Conservation (phyloP, 2,329 filamentous ascomycete genomes). For the Fusarium robinianum region DNA sequence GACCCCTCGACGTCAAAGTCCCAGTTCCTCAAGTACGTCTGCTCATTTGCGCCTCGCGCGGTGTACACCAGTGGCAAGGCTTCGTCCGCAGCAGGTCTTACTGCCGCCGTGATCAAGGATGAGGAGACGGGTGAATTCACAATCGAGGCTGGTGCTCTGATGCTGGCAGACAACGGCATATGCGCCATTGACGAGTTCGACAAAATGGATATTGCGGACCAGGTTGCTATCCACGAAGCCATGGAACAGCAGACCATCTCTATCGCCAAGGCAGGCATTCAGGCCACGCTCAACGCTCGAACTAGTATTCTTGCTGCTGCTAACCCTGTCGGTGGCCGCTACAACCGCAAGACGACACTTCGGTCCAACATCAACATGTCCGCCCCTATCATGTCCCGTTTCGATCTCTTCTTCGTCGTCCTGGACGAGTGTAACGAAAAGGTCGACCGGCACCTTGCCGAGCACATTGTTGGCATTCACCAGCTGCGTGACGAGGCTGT, state of each 20-base stretch:
- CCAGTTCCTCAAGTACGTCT: slow-evolving; percentile 97
- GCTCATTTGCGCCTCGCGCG: slow-evolving; percentile 92
- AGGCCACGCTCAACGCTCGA: slow-evolving; percentile 93
- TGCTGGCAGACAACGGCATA: slow-evolving; percentile 96
- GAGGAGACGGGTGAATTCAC: slow-evolving; percentile 99
- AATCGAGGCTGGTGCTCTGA: slow-evolving; percentile 95
- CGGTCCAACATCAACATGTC: slow-evolving; percentile 98
- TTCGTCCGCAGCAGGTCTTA: slow-evolving; percentile 95
- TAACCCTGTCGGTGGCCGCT: slow-evolving; percentile 94
- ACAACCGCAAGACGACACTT: slow-evolving; percentile 94
- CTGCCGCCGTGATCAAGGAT: slow-evolving; percentile 95
- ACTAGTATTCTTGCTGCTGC: slow-evolving; percentile 95
- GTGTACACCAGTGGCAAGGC: slow-evolving; percentile 98
- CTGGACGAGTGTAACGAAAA: slow-evolving; percentile 95
- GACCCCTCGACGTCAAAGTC: slow-evolving; percentile 97
- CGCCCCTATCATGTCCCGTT: slow-evolving; percentile 98
- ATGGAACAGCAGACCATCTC: slow-evolving; percentile 99
- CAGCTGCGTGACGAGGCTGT: slow-evolving; percentile 91
- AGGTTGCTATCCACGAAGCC: slow-evolving; percentile 98
- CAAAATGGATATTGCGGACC: slow-evolving; percentile 98
- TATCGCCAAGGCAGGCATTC: slow-evolving; percentile 97
- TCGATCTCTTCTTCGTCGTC: slow-evolving; percentile 98
- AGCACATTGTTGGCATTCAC: slow-evolving; percentile 94
- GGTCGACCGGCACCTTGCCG: slow-evolving; percentile 86
- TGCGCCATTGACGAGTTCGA: slow-evolving; percentile 99